Conservation (phyloP, 345 rosid genomes). For the Mercurialis annua region DNA sequence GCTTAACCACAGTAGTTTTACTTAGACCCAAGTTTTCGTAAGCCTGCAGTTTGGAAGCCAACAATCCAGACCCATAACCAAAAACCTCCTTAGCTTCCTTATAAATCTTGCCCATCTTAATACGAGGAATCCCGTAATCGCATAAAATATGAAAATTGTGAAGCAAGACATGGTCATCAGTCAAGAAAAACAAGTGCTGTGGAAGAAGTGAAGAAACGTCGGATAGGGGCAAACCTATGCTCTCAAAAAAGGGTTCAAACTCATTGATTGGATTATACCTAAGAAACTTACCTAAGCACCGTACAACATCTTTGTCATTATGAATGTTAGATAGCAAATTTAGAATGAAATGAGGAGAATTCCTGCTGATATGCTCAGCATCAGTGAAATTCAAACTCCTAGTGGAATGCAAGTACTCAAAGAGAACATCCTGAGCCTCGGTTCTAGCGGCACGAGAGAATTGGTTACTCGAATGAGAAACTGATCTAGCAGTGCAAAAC, state of each 20-base stretch:
- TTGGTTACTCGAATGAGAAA: slow-evolving; percentile 25
- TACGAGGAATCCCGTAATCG: slow-evolving; percentile 67
- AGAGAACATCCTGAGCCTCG: slow-evolving; percentile 57
- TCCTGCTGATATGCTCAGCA: slow-evolving; percentile 85
- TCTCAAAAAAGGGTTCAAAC: slow-evolving; percentile 86
- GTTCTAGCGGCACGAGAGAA: slow-evolving; percentile 36
- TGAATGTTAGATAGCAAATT: slow-evolving; percentile 50
- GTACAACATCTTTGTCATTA: slow-evolving; percentile 40
- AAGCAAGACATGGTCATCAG: slow-evolving; percentile 57
- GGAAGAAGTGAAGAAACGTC: slow-evolving; percentile 52
- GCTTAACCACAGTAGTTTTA: slow-evolving; percentile 47
- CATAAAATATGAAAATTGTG: slow-evolving; percentile 60
- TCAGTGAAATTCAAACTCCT: slow-evolving; percentile 54
- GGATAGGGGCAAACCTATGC: slow-evolving; percentile 59
- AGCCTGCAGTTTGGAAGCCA: slow-evolving; percentile 43
- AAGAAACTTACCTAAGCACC: slow-evolving; percentile 47
- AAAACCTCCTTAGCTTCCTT: slow-evolving; percentile 62
- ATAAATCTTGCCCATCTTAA: slow-evolving; percentile 63
- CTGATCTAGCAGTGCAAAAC: slow-evolving; percentile 29
- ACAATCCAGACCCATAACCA: slow-evolving; percentile 37
- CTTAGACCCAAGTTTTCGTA: slow-evolving; percentile 64
- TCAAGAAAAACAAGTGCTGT: slow-evolving; percentile 40
- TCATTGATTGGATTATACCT: slow-evolving; percentile 79
- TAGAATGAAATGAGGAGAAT: slow-evolving; percentile 55
- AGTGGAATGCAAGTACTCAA: slow-evolving; percentile 72